These are phyloP conservation scores for Phialophora expanda DNA, from an alignment of 2,329 filamentous ascomycete species.

Conservation along the genomic window DNA sequence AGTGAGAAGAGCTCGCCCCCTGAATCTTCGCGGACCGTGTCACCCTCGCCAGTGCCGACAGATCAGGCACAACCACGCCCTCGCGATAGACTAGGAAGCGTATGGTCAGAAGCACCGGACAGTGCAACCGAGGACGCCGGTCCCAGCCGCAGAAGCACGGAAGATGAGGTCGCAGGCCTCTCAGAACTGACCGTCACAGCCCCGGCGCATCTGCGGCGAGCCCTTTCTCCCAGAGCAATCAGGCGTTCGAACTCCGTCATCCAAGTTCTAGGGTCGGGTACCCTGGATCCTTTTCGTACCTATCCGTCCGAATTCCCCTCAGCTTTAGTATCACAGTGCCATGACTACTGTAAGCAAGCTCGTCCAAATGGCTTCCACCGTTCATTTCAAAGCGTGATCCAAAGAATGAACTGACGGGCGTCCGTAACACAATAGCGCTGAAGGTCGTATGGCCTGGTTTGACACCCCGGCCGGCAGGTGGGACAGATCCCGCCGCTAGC, in stretches of 20 bases:
- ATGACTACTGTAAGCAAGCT: constrained; percentile 19
- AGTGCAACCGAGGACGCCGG: neutral
- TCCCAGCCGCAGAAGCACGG: constrained; percentile 1
- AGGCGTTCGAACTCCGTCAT: neutral
- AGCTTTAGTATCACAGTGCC: constrained; percentile 11
- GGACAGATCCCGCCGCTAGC: constrained; percentile 1
- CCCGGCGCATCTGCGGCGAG: neutral
- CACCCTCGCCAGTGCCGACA: constrained; percentile 5
- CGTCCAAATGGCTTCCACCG: neutral
- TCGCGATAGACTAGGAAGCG: neutral
- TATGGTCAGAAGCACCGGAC: constrained; percentile 3
- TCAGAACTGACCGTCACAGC: constrained; percentile 1
- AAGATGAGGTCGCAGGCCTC: constrained; percentile 2
- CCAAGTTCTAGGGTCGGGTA: constrained; percentile 11
- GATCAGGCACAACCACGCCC: constrained; percentile 5
- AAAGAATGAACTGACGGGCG: constrained; percentile 11
- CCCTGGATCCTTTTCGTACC: constrained; percentile 17
- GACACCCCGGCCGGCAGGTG: constrained; percentile 8
- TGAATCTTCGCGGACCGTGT: constrained; percentile 13
- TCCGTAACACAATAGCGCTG: constrained; percentile 9
- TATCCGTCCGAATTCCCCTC: constrained; percentile 15
- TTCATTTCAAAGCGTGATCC: neutral
- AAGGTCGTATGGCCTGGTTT: constrained; percentile 18
- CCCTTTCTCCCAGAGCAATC: neutral
- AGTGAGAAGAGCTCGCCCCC: constrained; percentile 10